Evolutionary conservation across 257 asterid genomes (phyloP).

Genomic region (Solanum virginianum): DNA sequence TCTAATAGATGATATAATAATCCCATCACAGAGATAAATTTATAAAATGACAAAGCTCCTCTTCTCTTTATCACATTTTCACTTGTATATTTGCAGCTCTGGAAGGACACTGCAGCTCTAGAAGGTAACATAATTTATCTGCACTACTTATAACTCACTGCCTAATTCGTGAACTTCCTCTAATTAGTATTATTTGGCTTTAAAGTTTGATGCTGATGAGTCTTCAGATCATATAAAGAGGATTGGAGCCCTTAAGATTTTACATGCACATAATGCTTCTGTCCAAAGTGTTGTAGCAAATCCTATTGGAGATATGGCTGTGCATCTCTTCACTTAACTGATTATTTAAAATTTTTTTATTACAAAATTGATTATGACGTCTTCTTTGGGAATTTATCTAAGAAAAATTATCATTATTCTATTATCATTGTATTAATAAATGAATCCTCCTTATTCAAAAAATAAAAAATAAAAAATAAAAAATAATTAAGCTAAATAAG

Average conservation of each 20-base stretch:
- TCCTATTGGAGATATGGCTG: slow-evolving; percentile 71
- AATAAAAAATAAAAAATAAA: no score
- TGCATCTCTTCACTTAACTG: background rate
- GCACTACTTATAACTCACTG: background rate
- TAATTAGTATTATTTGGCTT: slow-evolving; percentile 14
- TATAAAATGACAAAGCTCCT: no score
- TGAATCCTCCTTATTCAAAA: no score
- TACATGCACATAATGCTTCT: slow-evolving; percentile 74
- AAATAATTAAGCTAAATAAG: no score
- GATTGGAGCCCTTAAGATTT: slow-evolving; percentile 43
- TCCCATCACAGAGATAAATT: no score
- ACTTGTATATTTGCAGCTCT: no score
- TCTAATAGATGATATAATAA: no score
- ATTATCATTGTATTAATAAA: no score
- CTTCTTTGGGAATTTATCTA: no score
- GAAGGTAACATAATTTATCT: slow-evolving; percentile 50
- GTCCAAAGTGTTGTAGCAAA: slow-evolving; percentile 68
- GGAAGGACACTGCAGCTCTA: slow-evolving; percentile 61
- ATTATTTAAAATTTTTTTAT: background rate
- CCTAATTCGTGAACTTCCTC: background rate
- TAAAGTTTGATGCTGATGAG: slow-evolving; percentile 54
- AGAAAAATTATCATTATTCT: no score
- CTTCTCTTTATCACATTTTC: no score
- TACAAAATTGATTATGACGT: background rate
- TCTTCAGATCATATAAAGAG: slow-evolving; percentile 37